Evolutionary conservation across 2,329 filamentous ascomycete genomes (phyloP).

Genomic region (Macrophomina pseudophaseolina): DNA sequence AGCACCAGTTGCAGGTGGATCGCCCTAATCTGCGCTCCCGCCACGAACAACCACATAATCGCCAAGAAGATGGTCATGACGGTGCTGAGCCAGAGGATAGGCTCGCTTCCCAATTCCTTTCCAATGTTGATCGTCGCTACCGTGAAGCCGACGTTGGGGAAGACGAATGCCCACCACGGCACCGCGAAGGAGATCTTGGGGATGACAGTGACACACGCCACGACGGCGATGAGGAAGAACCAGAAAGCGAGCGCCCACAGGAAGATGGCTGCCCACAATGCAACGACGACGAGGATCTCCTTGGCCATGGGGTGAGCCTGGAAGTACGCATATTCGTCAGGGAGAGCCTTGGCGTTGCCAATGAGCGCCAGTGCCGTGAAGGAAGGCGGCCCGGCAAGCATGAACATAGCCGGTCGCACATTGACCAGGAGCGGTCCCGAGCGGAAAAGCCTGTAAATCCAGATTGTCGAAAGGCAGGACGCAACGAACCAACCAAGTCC

Average conservation of each 20-base stretch:
- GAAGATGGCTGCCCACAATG: conserved; percentile 59
- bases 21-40: conserved; percentile 56
- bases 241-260: conserved; percentile 68
- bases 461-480: conserved; percentile 74
- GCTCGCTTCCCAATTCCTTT: conserved; percentile 41
- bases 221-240: conserved; percentile 57
- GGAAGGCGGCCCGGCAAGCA: conserved; percentile 75
- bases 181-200: conserved; percentile 61
- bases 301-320: conserved; percentile 37
- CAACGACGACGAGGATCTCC: conserved; percentile 50
- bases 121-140: conserved; percentile 51
- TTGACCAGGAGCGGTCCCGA: conserved; percentile 66
- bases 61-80: conserved; percentile 59
- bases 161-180: conserved; percentile 65
- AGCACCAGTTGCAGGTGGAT: conserved; percentile 60
- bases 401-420: conserved; percentile 73
- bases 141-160: conserved; percentile 50
- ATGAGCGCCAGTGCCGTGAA: conserved; percentile 74
- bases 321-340: conserved; percentile 45
- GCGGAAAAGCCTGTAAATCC: conserved; percentile 74
- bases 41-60: conserved; percentile 60
- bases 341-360: conserved; percentile 66
- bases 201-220: conserved; percentile 41
- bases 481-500: conserved; percentile 72
- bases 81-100: conserved; percentile 48